Conservation (phyloP, 495 filamentous ascomycete species). For the Aspergillus cristatus region DNA sequence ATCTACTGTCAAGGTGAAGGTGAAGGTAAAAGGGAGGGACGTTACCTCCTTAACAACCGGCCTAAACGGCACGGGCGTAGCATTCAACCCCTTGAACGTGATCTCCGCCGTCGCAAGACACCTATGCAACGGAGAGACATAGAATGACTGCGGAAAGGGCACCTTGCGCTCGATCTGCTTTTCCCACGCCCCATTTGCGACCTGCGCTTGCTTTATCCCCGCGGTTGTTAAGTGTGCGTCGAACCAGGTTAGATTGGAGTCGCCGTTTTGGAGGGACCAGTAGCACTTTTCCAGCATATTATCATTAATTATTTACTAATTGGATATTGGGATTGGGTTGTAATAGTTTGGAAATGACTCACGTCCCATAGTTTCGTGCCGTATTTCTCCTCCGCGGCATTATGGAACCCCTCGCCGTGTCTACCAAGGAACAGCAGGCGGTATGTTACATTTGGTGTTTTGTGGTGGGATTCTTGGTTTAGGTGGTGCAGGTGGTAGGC, state of each 20-base stretch:
- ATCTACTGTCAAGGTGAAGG: too few relatives aligned
- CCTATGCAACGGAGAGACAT: conserved; percentile 64
- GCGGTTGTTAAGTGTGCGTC: conserved; percentile 60
- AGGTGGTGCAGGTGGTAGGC: conserved; percentile 40
- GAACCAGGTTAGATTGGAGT: conserved; percentile 56
- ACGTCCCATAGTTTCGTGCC: conserved; percentile 59
- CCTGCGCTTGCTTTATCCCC: conserved; percentile 57
- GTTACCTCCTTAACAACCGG: conserved; percentile 63
- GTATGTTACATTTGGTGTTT: conserved; percentile 34
- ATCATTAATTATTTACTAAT: too few relatives aligned
- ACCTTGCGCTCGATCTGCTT: conserved; percentile 44
- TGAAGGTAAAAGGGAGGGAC: conserved; percentile 2
- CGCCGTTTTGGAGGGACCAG: conserved; percentile 66
- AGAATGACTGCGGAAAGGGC: conserved; percentile 58
- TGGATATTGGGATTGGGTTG: too few relatives aligned
- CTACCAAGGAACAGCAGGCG: conserved; percentile 63
- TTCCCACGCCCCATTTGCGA: conserved; percentile 56
- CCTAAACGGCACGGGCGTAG: conserved; percentile 47
- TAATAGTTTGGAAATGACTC: too few relatives aligned
- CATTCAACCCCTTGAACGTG: conserved; percentile 48
- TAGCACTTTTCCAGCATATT: conserved; percentile 42
- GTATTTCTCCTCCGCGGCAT: conserved; percentile 55
- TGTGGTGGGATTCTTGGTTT: conserved; percentile 34
- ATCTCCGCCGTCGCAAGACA: conserved; percentile 57
- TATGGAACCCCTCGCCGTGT: conserved; percentile 68